phyloP scores from a whole-genome alignment of 2,329 filamentous ascomycete species.

The Pseudocercospora crystallina region DNA sequence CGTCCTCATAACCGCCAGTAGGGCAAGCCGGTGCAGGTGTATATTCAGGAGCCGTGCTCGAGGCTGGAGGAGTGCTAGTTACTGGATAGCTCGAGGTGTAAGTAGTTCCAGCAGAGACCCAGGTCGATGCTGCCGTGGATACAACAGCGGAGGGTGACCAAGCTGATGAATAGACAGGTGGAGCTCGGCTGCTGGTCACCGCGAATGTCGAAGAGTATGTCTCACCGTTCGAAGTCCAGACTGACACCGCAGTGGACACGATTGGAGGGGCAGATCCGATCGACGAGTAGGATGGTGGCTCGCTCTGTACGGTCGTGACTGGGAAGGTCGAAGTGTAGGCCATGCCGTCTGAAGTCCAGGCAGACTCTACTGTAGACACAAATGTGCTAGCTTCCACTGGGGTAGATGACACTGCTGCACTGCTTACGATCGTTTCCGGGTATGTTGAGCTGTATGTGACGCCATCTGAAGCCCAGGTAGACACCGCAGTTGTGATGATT shows the following conservation, averaged over 20 bases:
- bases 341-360: conserved; percentile 6
- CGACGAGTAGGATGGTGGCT: too few species aligned
- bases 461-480: conserved; percentile 5
- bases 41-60: too few species aligned
- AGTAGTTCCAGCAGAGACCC: background rate
- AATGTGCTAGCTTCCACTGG: background rate
- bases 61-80: background rate
- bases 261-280: background rate
- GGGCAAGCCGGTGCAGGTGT: conserved; percentile 5
- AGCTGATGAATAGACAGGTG: too few species aligned
- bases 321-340: conserved; percentile 2
- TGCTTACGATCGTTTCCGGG: background rate
- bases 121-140: background rate
- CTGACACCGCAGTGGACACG: background rate
- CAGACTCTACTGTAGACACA: background rate
- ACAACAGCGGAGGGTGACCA: background rate
- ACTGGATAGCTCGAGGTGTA: background rate
- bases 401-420: background rate
- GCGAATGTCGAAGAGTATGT: conserved; percentile 1
- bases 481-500: background rate
- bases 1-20: background rate
- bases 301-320: background rate
- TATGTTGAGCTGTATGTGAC: conserved; percentile 7
- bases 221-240: background rate
- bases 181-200: background rate